Base-by-base conservation (phyloP, 2,329 filamentous ascomycete genomes). In the Alternaria sp. region DNA sequence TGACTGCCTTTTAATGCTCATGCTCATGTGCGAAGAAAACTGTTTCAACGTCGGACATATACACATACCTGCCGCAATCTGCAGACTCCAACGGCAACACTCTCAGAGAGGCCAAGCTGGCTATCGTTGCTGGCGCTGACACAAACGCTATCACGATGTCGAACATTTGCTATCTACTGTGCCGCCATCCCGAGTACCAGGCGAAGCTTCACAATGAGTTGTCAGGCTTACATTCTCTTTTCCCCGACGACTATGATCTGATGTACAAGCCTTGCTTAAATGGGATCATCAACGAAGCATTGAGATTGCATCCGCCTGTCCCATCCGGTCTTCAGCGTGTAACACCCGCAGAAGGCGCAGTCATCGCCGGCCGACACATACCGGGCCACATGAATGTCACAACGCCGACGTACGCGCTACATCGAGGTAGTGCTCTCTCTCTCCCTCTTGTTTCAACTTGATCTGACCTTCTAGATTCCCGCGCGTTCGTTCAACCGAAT, bases 101-200 rank as follows among this genome's bases (percentile, higher is more conserved):
- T 17, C 28, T 56, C 13, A 61, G 67, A 7, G 67, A 71, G n/a
- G 63, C 59, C 23, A 59, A 66, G 9, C 47, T 69, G 19, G 65
- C 57, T 15, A 60, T 68, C 23, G 58, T 69, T 62, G 86, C 85
- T 2, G 85, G 85, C 6, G 80, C 77, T 5, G 83, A 83, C 23
- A 86, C 84, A 0, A 86, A 84, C 13, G 82, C 80, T 51, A 82
- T 85, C 57, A 81, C 85, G 5, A 80, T 88, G 65, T 80, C 81
- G 13, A 86, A 86, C 64, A 82, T 82, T 47, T 80, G 87, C 73
- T 85, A 82, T 68, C 79, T 82, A 57, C 78, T 88, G 0, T 75
- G 87, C 43, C 77, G 47, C 77, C 85, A 68, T 47, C 69, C 83
- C 81, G 0, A 30, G 54, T 15, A 69, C 26, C 66, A 70, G 54